A percentile compares a stretch with the other conserved stretches of the same genome.
These are phyloP conservation scores for Entomortierella chlamydospora DNA, from an alignment of 192 early-diverging fungal species.

Conservation along the genomic window DNA sequence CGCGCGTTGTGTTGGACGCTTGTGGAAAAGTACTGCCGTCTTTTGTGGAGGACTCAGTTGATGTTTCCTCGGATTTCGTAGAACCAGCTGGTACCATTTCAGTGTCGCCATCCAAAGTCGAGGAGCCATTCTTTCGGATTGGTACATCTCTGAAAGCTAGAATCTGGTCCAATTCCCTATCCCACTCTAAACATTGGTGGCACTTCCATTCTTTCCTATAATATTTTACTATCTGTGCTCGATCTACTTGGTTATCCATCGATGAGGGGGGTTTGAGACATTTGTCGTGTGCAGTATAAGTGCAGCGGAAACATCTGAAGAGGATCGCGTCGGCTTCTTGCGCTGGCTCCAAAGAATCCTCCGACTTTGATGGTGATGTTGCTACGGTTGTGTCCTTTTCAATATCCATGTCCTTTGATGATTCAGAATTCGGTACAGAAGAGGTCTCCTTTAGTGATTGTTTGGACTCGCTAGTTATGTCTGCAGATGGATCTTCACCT, in stretches of 20 bases:
- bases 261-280: constrained; percentile 36
- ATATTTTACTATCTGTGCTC: constrained; percentile 26
- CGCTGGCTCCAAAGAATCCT: not conserved
- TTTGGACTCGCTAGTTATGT: not conserved
- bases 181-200: constrained; percentile 53
- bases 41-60: constrained; percentile 3
- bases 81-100: constrained; percentile 14
- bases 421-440: not conserved
- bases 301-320: constrained; percentile 55
- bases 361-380: not conserved
- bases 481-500: not conserved
- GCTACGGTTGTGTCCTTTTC: not conserved
- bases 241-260: constrained; percentile 8
- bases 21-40: constrained; percentile 23
- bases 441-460: not conserved
- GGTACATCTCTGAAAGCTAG: constrained; percentile 44
- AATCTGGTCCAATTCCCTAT: constrained; percentile 45
- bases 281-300: constrained; percentile 39
- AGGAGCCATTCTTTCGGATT: constrained; percentile 6
- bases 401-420: constrained; percentile 17
- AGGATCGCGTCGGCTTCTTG: constrained; percentile 13
- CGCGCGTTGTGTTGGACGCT: constrained; percentile 25
- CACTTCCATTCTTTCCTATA: constrained; percentile 58
- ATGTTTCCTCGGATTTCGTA: constrained; percentile 1
- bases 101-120: constrained; percentile 19